Conservation (phyloP, 371 early-diverging fungal species). For the Syncephalastrum sp. region DNA sequence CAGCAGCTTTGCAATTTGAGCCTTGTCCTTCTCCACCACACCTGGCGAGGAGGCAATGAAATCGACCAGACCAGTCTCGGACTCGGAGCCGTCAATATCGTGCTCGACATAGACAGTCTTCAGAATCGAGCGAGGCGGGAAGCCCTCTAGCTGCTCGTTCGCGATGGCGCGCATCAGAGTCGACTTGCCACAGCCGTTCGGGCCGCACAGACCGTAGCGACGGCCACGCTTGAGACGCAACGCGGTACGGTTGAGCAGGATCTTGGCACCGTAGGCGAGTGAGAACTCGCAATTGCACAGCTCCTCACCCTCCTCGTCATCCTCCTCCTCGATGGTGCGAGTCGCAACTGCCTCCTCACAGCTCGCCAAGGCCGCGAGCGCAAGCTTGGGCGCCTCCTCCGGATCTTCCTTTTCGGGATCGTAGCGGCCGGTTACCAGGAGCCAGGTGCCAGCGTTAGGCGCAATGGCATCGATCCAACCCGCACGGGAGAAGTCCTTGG, state of each 20-base stretch:
- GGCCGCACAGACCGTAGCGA: constrained; percentile 79
- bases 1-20: constrained; percentile 55
- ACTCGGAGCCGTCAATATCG: constrained; percentile 71
- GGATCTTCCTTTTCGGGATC: constrained; percentile 27
- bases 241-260: constrained; percentile 73
- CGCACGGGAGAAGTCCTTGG: constrained; percentile 31
- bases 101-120: constrained; percentile 74
- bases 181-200: constrained; percentile 77
- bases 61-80: constrained; percentile 64
- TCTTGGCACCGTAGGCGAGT: constrained; percentile 81
- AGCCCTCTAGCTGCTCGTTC: constrained; percentile 68
- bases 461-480: constrained; percentile 21
- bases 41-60: constrained; percentile 54
- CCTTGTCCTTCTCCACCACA: constrained; percentile 46
- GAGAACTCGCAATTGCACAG: constrained; percentile 78
- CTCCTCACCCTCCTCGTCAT: constrained; percentile 69
- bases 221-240: constrained; percentile 71
- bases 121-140: constrained; percentile 66
- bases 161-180: constrained; percentile 83
- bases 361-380: constrained; percentile 25
- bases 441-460: constrained; percentile 29
- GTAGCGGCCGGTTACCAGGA: constrained; percentile 9
- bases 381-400: constrained; percentile 2
- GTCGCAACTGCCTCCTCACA: constrained; percentile 39
- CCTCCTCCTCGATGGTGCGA: constrained; percentile 42